phyloP scores from a whole-genome alignment of 768 basidiomycete species.

The Scleroderma citrinum region DNA sequence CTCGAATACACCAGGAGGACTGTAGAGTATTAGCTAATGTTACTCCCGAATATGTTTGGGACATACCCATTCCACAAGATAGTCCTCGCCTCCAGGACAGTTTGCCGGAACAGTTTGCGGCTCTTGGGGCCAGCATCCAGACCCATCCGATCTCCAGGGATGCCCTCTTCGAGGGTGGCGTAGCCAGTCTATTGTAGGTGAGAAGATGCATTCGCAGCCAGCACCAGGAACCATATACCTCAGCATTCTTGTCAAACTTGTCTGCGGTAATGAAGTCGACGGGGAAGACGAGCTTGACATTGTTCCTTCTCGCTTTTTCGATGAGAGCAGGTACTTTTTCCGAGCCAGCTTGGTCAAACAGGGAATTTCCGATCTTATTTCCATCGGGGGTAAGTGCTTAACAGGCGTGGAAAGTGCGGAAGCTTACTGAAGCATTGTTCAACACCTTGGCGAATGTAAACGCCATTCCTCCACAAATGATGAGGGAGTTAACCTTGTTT shows the following conservation, averaged over 20 bases:
- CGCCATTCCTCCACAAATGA: constrained; percentile 97
- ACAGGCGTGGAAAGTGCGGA: background rate
- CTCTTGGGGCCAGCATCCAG: constrained; percentile 89
- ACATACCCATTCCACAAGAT: constrained; percentile 93
- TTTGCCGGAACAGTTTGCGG: constrained; percentile 66
- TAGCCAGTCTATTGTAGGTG: constrained; percentile 45
- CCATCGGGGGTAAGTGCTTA: constrained; percentile 5
- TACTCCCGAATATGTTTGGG: background rate
- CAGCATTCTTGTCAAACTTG: constrained; percentile 91
- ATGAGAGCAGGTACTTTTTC: constrained; percentile 79
- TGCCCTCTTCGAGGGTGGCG: constrained; percentile 81
- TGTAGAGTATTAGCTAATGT: constrained; percentile 27
- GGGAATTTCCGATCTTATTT: constrained; percentile 82
- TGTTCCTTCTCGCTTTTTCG: constrained; percentile 88
- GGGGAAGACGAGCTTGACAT: constrained; percentile 93
- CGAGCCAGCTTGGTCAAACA: constrained; percentile 87
- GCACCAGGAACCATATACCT: constrained; percentile 41
- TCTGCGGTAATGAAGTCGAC: constrained; percentile 92
- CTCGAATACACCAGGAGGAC: constrained; percentile 97
- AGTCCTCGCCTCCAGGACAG: constrained; percentile 87
- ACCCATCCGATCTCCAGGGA: constrained; percentile 92
- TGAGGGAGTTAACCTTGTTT: constrained; percentile 81
- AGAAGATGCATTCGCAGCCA: background rate
- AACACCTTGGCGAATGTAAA: constrained; percentile 98
- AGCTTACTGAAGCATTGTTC: constrained; percentile 62